Percentiles rank a stretch among this genome's conserved stretches.
phyloP scores from a whole-genome alignment of 169 alveolate species.

The Cryptosporidium xiaoi region DNA sequence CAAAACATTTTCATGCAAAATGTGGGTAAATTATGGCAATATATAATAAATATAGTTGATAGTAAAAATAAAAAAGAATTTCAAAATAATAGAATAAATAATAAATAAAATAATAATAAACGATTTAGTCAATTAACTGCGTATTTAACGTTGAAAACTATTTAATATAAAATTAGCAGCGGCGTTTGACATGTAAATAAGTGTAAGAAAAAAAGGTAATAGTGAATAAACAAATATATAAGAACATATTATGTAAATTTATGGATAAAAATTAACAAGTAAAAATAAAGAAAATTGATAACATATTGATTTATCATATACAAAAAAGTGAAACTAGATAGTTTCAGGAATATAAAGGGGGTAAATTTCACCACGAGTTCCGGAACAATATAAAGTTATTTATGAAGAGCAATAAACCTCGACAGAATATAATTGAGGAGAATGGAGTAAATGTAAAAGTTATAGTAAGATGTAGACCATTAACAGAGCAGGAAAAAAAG shows the following conservation, averaged over 20 bases:
- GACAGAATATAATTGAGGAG: slow-evolving; percentile 34
- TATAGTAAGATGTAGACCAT: slow-evolving; percentile 88
- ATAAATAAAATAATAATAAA: not conserved
- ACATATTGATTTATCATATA: not conserved
- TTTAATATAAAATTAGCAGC: no score
- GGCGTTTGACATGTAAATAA: no score
- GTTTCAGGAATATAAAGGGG: not conserved
- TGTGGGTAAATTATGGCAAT: slow-evolving; percentile 46
- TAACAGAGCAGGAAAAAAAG: slow-evolving; percentile 82
- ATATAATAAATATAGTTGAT: no score
- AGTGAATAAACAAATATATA: not conserved
- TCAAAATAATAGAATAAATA: not conserved
- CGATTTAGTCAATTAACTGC: no score
- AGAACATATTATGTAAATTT: not conserved
- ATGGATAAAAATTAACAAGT: not conserved
- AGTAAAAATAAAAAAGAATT: no score
- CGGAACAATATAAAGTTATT: not conserved
- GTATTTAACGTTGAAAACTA: no score
- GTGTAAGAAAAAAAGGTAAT: no score
- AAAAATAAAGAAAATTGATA: not conserved
- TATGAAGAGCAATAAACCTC: slow-evolving; percentile 47
- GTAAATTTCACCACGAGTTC: not conserved
- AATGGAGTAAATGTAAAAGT: slow-evolving; percentile 82
- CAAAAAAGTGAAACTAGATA: not conserved
- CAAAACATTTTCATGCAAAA: slow-evolving; percentile 42